Base-by-base conservation (phyloP, 306 rosid genomes). In the Prunus padus region DNA sequence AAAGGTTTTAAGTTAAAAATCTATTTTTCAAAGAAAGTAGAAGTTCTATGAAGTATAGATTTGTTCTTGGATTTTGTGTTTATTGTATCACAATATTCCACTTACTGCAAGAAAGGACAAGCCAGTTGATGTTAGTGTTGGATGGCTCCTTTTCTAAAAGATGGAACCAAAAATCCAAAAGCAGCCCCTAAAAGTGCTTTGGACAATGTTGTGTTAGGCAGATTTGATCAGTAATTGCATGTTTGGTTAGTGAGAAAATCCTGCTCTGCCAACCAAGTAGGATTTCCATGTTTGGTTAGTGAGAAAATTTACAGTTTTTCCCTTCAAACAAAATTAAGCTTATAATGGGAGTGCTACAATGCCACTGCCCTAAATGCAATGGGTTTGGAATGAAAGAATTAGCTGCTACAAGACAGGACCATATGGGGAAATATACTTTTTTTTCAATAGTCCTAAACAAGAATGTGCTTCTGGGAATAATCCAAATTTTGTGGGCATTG, bases 401-500 rank as follows among this genome's bases (percentile, higher is more conserved):
- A 74, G 74, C 75, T 79, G 78, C 83, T 79, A 26, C 54, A 65
- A 75, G 54, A 49, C 78, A 65, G 81, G 37, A 49, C 75, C 81
- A 49, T 71, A 55, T 55, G 42, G 67, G 37, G 75, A 72, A 63
- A 84, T 54, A 72, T 57, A 78, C 52, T 55, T 76, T 64, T 79
- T 81, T 75, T 7, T 37, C 9, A 6, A 37, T 7, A 37, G 42
- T 37, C 77, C 84, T 75, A 71, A 80, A 84, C 78, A 59, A 72
- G 85, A 83, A 77, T 85, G 81, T 84, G 71, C 77, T 66, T 72
- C 69, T 65, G 63, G 47, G 86, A 80, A 90, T 85, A 82, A 87
- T 82, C 79, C 79, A 76, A 76, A 80, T 76, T 70, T 73, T 76
- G 75, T 75, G 78, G 81, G 89, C 79, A 88, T 88, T 89, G 86